Percentiles rank a stretch among this genome's conserved stretches.
These are phyloP conservation scores for Limnanthes douglasii DNA, from an alignment of 345 rosid genomes.

Conservation along the genomic window DNA sequence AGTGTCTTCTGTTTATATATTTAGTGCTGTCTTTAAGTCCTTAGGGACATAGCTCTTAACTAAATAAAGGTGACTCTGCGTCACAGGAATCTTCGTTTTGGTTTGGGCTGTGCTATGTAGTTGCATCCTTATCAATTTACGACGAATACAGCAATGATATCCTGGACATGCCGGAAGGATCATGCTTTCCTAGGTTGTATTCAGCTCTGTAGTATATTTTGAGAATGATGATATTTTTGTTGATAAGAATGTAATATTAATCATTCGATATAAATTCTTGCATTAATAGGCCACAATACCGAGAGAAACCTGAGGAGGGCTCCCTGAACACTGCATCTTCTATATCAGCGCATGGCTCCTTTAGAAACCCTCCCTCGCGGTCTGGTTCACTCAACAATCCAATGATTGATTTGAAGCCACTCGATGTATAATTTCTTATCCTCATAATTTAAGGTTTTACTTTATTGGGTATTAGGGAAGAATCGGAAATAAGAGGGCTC, in stretches of 20 bases:
- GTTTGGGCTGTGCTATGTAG: conserved; percentile 71
- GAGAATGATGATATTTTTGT: no score
- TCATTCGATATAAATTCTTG: no score
- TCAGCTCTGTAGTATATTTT: conserved; percentile 2
- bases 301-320: conserved; percentile 11
- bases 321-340: conserved; percentile 24
- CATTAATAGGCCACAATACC: conserved; percentile 41
- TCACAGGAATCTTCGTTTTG: conserved; percentile 80
- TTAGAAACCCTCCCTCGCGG: conserved; percentile 26
- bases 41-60: neutral
- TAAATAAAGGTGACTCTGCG: conserved; percentile 5
- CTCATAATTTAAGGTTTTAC: no score
- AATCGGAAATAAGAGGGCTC: no score
- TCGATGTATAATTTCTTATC: conserved; percentile 49
- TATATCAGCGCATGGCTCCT: conserved; percentile 31
- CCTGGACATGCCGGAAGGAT: conserved; percentile 86
- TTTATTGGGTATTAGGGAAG: no score
- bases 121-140: conserved; percentile 67
- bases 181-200: conserved; percentile 73
- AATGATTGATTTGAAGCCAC: conserved; percentile 60
- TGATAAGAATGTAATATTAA: no score
- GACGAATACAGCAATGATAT: conserved; percentile 90
- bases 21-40: neutral
- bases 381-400: conserved; percentile 30
- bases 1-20: no score